phyloP scores from a whole-genome alignment of 345 rosid genomes.

The Excoecaria agallocha region DNA sequence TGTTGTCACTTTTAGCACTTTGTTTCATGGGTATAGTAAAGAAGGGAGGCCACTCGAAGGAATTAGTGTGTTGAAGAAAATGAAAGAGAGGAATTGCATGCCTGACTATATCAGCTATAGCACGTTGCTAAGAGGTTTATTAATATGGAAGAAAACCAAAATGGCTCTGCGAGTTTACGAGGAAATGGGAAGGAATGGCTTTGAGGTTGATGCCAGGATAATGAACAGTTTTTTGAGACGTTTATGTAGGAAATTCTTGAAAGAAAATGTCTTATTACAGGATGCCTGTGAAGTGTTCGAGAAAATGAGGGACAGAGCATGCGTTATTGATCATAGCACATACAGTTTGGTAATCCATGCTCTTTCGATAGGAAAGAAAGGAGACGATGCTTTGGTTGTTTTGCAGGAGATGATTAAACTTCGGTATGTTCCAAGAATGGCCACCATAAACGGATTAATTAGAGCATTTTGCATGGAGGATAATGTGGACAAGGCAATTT shows the following conservation, averaged over 20 bases:
- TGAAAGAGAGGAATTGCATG: conserved; percentile 43
- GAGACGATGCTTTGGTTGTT: conserved; percentile 37
- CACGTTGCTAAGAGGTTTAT: conserved; percentile 49
- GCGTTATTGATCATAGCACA: conserved; percentile 20
- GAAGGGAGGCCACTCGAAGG: conserved; percentile 59
- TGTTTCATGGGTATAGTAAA: conserved; percentile 53
- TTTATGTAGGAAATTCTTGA: conserved; percentile 38
- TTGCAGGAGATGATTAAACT: conserved; percentile 30
- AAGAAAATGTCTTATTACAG: conserved; percentile 31
- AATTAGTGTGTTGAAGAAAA: conserved; percentile 42
- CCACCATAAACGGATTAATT: conserved; percentile 38
- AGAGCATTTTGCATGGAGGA: conserved; percentile 41
- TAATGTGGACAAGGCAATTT: conserved; percentile 41
- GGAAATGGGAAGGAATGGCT: conserved; percentile 46
- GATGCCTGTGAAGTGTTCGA: conserved; percentile 46
- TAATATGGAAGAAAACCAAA: conserved; percentile 47
- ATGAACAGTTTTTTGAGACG: conserved; percentile 43
- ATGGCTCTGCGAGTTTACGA: conserved; percentile 37
- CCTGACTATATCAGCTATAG: conserved; percentile 53
- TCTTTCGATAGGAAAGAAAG: conserved; percentile 33
- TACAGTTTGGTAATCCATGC: conserved; percentile 35
- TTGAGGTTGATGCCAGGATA: conserved; percentile 40
- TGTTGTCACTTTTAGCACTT: conserved; percentile 53
- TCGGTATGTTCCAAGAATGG: conserved; percentile 39
- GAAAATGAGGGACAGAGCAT: conserved; percentile 33